Evolutionary conservation across 768 basidiomycete species (phyloP).

Genomic region (Leccinum truebloodii): DNA sequence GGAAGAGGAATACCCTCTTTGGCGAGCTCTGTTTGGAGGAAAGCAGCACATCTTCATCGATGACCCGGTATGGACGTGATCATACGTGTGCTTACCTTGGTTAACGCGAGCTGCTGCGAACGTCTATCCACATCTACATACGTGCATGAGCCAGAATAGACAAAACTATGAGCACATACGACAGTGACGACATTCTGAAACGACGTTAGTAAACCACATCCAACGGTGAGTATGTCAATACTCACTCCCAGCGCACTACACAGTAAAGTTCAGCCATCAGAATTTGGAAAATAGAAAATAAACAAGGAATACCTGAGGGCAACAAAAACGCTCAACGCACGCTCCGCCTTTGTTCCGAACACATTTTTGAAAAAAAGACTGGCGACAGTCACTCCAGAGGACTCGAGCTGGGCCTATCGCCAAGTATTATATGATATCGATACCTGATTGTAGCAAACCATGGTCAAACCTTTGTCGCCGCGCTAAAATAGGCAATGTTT

Average conservation of each 20-base stretch:
- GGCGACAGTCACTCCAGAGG: slow-evolving; percentile 57
- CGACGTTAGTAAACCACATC: slow-evolving; percentile 2
- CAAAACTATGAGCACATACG: slow-evolving; percentile 15
- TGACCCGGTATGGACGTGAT: neutral
- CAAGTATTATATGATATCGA: neutral
- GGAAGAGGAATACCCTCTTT: slow-evolving; percentile 65
- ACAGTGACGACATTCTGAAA: slow-evolving; percentile 35
- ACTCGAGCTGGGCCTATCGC: slow-evolving; percentile 43
- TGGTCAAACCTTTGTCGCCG: slow-evolving; percentile 24
- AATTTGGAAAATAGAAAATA: neutral
- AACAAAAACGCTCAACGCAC: slow-evolving; percentile 56
- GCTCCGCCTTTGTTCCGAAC: slow-evolving; percentile 53
- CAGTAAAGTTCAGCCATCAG: neutral
- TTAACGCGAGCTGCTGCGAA: slow-evolving; percentile 53
- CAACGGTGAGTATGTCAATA: neutral
- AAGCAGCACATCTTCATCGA: neutral
- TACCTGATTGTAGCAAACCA: neutral
- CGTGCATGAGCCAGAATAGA: neutral
- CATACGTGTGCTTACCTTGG: slow-evolving; percentile 37
- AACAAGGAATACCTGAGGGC: slow-evolving; percentile 46
- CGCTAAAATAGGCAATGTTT: slow-evolving; percentile 59
- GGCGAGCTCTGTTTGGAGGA: slow-evolving; percentile 45
- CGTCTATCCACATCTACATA: slow-evolving; percentile 34
- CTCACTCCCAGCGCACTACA: slow-evolving; percentile 39
- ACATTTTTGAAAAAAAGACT: slow-evolving; percentile 60